Base-by-base conservation (phyloP, 768 basidiomycete genomes). In the Macrolepiota dolichaula region DNA sequence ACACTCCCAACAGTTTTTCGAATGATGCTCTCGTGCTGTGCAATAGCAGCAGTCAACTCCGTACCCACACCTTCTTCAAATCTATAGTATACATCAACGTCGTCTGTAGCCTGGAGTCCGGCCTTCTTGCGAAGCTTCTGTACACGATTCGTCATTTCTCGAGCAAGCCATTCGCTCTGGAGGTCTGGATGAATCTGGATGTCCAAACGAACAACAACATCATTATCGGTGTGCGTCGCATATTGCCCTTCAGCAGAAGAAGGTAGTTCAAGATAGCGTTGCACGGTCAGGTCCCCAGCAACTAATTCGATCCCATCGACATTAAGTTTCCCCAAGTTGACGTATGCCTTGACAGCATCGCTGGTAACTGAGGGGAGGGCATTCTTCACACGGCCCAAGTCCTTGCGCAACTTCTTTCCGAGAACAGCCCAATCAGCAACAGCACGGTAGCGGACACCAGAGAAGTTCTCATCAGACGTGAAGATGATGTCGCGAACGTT, bases 91-190 rank as follows among this genome's bases (percentile, higher is more conserved):
- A 97, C 84, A 56, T 92, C 82, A 29, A 98, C 87, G 70, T 97
- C 93, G 70, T 99, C 97, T 6, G 94, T 95, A 19, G 96, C 89
- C 74, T 95, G 94, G 64, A 98, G 79, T 13, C 95, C 94, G 1
- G 94, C 95, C 74, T 95, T 94, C 79, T 99, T 99, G 67, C 97
- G 83, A 62, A 98, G 78, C 71, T 92, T 94, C 77, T 99, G 97
- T 46, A 98, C 88, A 57, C 96, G 89, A 66, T 95, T 96, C 64
- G 91, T 89, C 65, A 98, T 74, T 73, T 96, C 93, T 49, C 97
- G 85, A 50, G 92, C 88, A 25, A 95, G 80, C 80, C 93, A 95
- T 77, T 98, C 92, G 54, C 85, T 80, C 72, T 88, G 85, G 47
- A 98, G 82, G 64, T 98, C 94, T 0, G 89, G 82, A 68, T 97